Conservation (phyloP, 495 filamentous ascomycete species). For the Penicillium canescens region DNA sequence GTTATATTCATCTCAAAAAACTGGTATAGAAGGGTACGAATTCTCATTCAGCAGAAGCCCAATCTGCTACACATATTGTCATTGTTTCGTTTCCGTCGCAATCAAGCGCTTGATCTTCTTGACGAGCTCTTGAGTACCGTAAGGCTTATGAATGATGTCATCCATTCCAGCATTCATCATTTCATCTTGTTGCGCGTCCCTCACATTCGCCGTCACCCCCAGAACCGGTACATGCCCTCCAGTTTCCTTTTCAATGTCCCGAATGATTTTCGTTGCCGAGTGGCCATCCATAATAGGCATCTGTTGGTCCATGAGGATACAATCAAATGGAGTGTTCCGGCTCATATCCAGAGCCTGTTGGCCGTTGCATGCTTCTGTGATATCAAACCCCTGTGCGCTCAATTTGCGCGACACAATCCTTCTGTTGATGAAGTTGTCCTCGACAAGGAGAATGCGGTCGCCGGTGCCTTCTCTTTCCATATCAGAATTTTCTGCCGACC, state of each 20-base stretch:
- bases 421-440: conserved; percentile 81
- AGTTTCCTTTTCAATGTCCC: conserved; percentile 53
- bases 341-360: conserved; percentile 64
- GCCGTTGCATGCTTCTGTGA: conserved; percentile 73
- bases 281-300: conserved; percentile 86
- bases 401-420: conserved; percentile 66
- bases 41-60: no score
- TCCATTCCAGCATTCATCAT: conserved; percentile 75
- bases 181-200: conserved; percentile 64
- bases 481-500: background rate
- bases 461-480: background rate
- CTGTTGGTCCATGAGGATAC: conserved; percentile 80
- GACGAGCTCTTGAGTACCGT: conserved; percentile 68
- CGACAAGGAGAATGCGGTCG: conserved; percentile 66
- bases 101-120: conserved; percentile 54
- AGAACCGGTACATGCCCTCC: conserved; percentile 68
- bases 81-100: background rate
- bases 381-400: conserved; percentile 58
- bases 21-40: no score
- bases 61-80: background rate
- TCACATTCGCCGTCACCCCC: conserved; percentile 77
- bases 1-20: no score
- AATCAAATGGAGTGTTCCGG: conserved; percentile 35
- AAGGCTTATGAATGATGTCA: conserved; percentile 80
- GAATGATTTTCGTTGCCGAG: conserved; percentile 64